Evolutionary conservation across 2,329 filamentous ascomycete genomes (phyloP).

Genomic region (Pseudogymnoascus sp.): DNA sequence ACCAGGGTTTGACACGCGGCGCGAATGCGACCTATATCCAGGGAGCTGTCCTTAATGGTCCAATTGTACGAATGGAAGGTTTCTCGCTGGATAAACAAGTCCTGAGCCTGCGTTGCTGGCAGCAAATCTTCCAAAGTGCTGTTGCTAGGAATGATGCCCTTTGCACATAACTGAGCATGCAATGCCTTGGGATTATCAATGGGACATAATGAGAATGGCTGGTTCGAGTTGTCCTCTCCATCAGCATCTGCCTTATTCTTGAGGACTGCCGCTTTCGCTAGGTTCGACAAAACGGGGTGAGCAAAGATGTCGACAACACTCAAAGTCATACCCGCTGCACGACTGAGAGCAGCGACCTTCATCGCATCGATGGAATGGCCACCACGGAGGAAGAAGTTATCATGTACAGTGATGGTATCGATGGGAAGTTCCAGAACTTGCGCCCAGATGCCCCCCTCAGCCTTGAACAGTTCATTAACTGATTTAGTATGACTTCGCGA

Average conservation of each 20-base stretch:
- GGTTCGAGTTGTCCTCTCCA: background rate
- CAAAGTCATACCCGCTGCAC: slow-evolving; percentile 11
- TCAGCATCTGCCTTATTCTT: background rate
- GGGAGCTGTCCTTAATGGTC: slow-evolving; percentile 6
- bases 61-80: slow-evolving; percentile 2
- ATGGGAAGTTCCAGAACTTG: slow-evolving; percentile 32
- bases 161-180: background rate
- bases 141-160: background rate
- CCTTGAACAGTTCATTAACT: background rate
- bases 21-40: slow-evolving; percentile 10
- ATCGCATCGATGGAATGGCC: slow-evolving; percentile 39
- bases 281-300: slow-evolving; percentile 10
- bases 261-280: background rate
- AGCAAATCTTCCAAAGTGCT: slow-evolving; percentile 13
- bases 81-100: background rate
- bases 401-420: slow-evolving; percentile 23
- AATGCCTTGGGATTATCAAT: background rate
- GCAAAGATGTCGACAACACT: slow-evolving; percentile 13
- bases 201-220: background rate
- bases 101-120: slow-evolving; percentile 13
- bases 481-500: background rate
- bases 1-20: slow-evolving; percentile 8
- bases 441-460: slow-evolving; percentile 30
- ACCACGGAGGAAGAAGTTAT: slow-evolving; percentile 33
- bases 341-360: slow-evolving; percentile 29